A percentile compares a stretch with the other conserved stretches of the same genome.
Conservation (phyloP, 23 red algal species). For the Porphyridium purpureum region DNA sequence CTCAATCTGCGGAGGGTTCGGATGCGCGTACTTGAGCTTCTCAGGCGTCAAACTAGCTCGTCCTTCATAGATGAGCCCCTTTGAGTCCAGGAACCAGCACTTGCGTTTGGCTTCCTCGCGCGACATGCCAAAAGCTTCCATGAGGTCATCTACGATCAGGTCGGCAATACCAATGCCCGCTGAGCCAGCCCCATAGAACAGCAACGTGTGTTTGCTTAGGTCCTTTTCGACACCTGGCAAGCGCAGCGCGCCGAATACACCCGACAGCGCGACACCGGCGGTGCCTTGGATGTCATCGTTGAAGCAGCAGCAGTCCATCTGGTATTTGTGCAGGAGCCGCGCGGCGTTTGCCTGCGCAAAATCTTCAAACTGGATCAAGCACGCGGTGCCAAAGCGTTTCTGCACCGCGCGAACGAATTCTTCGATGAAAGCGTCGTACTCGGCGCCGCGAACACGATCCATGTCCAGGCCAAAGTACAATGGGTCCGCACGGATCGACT, state of each 20-base stretch:
- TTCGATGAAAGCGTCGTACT: slow-evolving; percentile 35
- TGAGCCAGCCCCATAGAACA: slow-evolving; percentile 75
- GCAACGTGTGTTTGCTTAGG: slow-evolving; percentile 47
- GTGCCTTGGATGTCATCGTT: slow-evolving; percentile 99
- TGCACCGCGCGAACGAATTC: slow-evolving; percentile 29
- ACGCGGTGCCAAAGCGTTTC: slow-evolving; percentile 13
- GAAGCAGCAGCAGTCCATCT: slow-evolving; percentile 45
- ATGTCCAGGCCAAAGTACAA: slow-evolving; percentile 12
- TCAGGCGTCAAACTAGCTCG: slow-evolving; percentile 25
- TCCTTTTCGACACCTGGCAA: slow-evolving; percentile 25
- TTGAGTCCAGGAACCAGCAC: slow-evolving; percentile 87
- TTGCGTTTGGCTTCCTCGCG: slow-evolving; percentile 3
- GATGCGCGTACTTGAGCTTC: slow-evolving; percentile 40
- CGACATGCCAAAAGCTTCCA: background rate
- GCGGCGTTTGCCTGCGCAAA: slow-evolving; percentile 78
- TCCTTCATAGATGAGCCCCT: slow-evolving; percentile 47
- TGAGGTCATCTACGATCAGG: slow-evolving; percentile 15
- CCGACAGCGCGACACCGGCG: slow-evolving; percentile 64
- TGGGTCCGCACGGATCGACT: slow-evolving; percentile 14
- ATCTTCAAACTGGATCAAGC: slow-evolving; percentile 79
- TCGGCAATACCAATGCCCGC: slow-evolving; percentile 85
- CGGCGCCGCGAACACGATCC: slow-evolving; percentile 18
- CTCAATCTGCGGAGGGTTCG: no score
- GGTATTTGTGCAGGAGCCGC: slow-evolving; percentile 51
- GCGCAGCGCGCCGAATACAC: slow-evolving; percentile 62